These are phyloP conservation scores for Gossypium herbaceum DNA, from an alignment of 345 rosid species.

Conservation along the genomic window DNA sequence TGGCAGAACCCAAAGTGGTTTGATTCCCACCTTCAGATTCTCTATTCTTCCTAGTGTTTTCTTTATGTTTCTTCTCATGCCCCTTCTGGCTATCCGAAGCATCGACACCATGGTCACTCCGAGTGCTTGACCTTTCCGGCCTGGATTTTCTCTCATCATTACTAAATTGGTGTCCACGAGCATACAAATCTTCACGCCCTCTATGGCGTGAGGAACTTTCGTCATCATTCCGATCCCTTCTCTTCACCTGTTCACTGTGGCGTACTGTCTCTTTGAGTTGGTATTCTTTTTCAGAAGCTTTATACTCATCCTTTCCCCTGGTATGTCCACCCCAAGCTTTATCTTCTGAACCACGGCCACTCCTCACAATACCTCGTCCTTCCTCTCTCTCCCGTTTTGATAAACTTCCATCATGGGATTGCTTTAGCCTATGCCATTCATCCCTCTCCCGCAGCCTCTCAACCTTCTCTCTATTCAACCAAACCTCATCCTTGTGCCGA, in stretches of 20 bases:
- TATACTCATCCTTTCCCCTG: constrained; percentile 62
- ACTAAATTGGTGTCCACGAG: constrained; percentile 42
- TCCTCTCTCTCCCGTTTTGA: constrained; percentile 70
- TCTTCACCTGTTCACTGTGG: constrained; percentile 60
- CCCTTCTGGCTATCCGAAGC: constrained; percentile 53
- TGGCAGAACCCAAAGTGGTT: constrained; percentile 35
- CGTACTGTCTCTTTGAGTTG: constrained; percentile 55
- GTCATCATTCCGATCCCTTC: constrained; percentile 63
- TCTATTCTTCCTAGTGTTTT: constrained; percentile 57
- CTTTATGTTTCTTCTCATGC: constrained; percentile 67
- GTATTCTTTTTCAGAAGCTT: constrained; percentile 63
- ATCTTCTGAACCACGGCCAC: constrained; percentile 71
- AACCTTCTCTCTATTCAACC: constrained; percentile 63
- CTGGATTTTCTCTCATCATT: constrained; percentile 67
- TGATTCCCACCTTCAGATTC: constrained; percentile 60
- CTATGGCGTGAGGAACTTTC: constrained; percentile 52
- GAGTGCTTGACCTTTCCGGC: constrained; percentile 61
- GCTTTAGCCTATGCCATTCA: constrained; percentile 51
- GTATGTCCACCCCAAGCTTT: constrained; percentile 51
- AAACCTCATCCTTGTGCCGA: constrained; percentile 74
- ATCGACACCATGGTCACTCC: constrained; percentile 45
- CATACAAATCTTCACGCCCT: constrained; percentile 61
- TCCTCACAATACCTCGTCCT: constrained; percentile 47
- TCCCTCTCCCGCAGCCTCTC: constrained; percentile 77
- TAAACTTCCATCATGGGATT: constrained; percentile 52